Percentiles rank a stretch among this genome's conserved stretches.
These are phyloP conservation scores for Gymnopilus junonius DNA, from an alignment of 768 basidiomycete genomes.

Conservation along the genomic window DNA sequence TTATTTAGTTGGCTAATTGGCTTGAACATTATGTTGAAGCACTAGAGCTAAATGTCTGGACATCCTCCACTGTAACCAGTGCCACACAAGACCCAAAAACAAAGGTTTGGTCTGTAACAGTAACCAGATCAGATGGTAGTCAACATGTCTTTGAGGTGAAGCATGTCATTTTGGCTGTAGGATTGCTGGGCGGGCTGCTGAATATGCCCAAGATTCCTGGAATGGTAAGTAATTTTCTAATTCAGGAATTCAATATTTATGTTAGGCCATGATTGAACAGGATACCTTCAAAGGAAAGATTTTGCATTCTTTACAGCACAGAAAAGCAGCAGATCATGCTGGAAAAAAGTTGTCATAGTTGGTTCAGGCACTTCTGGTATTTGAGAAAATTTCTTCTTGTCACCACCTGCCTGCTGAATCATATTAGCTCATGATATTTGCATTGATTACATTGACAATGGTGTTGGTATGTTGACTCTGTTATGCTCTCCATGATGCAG, in stretches of 20 bases:
- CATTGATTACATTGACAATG: slow-evolving; percentile 46
- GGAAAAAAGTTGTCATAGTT: slow-evolving; percentile 77
- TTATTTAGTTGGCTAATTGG: slow-evolving; percentile 34
- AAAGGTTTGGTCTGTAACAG: slow-evolving; percentile 45
- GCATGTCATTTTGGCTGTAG: slow-evolving; percentile 57
- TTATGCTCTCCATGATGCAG: not conserved
- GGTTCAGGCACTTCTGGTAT: slow-evolving; percentile 66
- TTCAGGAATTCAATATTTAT: not conserved
- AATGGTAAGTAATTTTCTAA: slow-evolving; percentile 35
- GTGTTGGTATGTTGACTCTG: slow-evolving; percentile 32
- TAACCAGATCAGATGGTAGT: slow-evolving; percentile 37
- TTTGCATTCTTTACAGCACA: slow-evolving; percentile 62
- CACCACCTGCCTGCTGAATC: not conserved
- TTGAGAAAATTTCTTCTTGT: not conserved
- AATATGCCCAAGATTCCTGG: slow-evolving; percentile 51
- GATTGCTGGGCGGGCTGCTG: slow-evolving; percentile 51
- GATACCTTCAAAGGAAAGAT: slow-evolving; percentile 66
- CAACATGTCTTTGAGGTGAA: slow-evolving; percentile 46
- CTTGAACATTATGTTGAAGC: slow-evolving; percentile 35
- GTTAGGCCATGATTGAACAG: slow-evolving; percentile 27
- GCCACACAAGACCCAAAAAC: slow-evolving; percentile 37
- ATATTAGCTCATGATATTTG: slow-evolving; percentile 51
- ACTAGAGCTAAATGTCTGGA: slow-evolving; percentile 59
- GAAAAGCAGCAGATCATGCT: slow-evolving; percentile 54
- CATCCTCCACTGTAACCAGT: slow-evolving; percentile 36